Conservation (phyloP, 202 grass and related monocot genomes). For the Elaeis oleifera region DNA sequence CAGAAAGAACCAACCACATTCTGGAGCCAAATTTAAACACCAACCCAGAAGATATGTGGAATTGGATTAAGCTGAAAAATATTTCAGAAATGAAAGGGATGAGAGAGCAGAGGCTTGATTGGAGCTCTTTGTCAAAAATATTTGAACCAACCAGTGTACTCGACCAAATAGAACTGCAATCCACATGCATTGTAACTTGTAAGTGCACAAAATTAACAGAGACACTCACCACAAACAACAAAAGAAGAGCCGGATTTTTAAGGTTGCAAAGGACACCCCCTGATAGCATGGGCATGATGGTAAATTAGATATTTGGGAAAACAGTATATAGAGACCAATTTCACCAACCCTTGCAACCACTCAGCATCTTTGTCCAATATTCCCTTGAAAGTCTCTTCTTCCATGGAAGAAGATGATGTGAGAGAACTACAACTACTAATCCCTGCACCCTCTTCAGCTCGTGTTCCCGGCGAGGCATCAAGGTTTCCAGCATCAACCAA, state of each 20-base stretch:
- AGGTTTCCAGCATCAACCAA: neutral
- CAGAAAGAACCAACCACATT: no score
- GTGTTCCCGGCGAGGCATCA: conserved; percentile 1
- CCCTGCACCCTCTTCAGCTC: conserved; percentile 22
- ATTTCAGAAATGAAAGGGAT: no score
- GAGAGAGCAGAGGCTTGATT: no score
- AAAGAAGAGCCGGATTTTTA: neutral
- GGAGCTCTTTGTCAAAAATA: no score
- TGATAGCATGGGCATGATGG: conserved; percentile 1
- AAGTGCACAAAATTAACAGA: neutral
- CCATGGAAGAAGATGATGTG: conserved; percentile 57
- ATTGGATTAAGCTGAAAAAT: no score
- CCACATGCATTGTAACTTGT: neutral
- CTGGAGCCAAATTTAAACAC: no score
- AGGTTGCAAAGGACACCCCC: neutral
- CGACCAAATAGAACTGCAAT: no score
- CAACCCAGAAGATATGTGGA: no score
- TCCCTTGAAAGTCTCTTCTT: conserved; percentile 18
- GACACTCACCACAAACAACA: no score
- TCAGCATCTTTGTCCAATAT: conserved; percentile 16
- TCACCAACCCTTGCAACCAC: neutral
- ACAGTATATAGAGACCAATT: neutral
- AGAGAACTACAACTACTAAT: conserved; percentile 59
- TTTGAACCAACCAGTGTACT: no score
- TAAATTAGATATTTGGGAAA: neutral